Base-by-base conservation (phyloP, 768 basidiomycete species). In the Dioszegia crocea region DNA sequence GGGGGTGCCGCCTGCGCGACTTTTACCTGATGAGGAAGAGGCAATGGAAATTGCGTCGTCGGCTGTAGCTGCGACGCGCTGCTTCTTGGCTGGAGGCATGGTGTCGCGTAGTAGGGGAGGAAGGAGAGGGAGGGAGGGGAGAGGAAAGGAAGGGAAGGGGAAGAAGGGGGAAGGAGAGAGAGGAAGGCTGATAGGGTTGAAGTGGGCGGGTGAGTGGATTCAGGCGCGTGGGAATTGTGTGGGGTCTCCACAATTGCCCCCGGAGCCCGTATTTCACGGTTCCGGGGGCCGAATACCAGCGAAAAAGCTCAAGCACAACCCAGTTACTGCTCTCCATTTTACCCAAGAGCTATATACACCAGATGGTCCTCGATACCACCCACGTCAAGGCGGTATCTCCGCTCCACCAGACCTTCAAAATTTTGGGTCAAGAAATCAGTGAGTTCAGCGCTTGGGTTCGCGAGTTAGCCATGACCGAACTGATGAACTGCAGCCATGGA, bases 391-490 rank as follows among this genome's bases (percentile, higher is more conserved):
- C 30, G 8, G 55, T 60, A 11, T 56, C 63, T 11, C 24, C 56
- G 14, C 38, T 62, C n/a, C 72, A 72, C 31, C 70, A 69, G 5
- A 41, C 64, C 12, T 63, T 66, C 64, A 56, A 61, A 38, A 50
- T 76, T 47, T 49, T 76, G 17, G 74, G 73, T 16, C 68, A 74
- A 33, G 65, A 70, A 14, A 41, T 76, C 41, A 63, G 74, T 74
- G 41, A 62, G 71, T 23, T 48, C 4, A 5, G 14, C 17, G 6
- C 16, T 24, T 64, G 4, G 27, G 2, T 30, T 24, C 19, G 11
- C 0, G 17, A 23, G 24, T 24, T 4, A 19, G 33, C 6, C 31
- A 33, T 26, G 9, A 17, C 19, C 27, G 33, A 24, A 38, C 41
- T 40, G 4, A 10, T 29, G 2, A 31, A 6, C 33, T n/a, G 12